A percentile compares a stretch with the other conserved stretches of the same genome.
Evolutionary conservation across 169 alveolate genomes (phyloP).

Genomic region (Plasmodium chabaudi): DNA sequence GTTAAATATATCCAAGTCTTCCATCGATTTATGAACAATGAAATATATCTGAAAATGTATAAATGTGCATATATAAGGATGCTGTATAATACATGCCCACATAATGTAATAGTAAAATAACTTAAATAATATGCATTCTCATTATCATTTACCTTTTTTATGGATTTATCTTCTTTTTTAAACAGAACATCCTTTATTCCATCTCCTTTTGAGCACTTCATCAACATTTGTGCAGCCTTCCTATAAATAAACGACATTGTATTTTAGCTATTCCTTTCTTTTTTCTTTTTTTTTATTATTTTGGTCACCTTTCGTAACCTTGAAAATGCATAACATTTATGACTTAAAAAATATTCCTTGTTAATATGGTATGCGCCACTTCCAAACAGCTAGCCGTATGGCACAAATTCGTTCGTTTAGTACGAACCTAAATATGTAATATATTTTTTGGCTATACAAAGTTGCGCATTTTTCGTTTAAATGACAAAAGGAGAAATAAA

Average conservation of each 20-base stretch:
- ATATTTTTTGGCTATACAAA: too few species aligned
- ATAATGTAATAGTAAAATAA: neutral
- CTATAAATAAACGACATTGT: slow-evolving; percentile 63
- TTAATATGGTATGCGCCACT: too few species aligned
- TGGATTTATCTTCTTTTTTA: slow-evolving; percentile 45
- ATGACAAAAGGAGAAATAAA: too few species aligned
- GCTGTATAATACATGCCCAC: neutral
- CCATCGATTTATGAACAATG: slow-evolving; percentile 36
- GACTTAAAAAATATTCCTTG: too few species aligned
- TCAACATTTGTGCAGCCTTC: slow-evolving; percentile 58
- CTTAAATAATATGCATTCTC: neutral
- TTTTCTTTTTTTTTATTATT: too few species aligned
- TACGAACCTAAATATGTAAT: too few species aligned
- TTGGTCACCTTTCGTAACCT: too few species aligned
- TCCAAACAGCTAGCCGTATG: too few species aligned
- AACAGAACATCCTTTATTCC: slow-evolving; percentile 45
- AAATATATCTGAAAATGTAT: slow-evolving; percentile 11
- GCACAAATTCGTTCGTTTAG: too few species aligned
- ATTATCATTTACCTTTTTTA: slow-evolving; percentile 22
- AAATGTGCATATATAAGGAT: neutral
- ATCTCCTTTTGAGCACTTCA: slow-evolving; percentile 20
- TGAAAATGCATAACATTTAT: too few species aligned
- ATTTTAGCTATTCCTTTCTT: too few species aligned
- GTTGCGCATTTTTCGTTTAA: too few species aligned
- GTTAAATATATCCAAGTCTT: slow-evolving; percentile 33